phyloP scores from a whole-genome alignment of 176 grass and related monocot genomes.

The Phoenix roebelenii region DNA sequence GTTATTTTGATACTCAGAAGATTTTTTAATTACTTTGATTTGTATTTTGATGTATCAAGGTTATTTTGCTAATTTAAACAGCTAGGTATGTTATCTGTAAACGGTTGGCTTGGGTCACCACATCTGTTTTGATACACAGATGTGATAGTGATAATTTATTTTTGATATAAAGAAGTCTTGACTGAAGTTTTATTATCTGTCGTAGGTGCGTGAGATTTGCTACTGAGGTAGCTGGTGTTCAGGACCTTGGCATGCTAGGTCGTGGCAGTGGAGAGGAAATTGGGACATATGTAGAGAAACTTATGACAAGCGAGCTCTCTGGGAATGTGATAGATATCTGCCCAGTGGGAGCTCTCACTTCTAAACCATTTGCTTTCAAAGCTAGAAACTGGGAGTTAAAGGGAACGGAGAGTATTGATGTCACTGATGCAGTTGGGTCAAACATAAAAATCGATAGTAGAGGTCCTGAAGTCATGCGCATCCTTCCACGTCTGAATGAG shows the following conservation, averaged over 20 bases:
- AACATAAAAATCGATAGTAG: slow-evolving; percentile 95
- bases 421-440: slow-evolving; percentile 93
- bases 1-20: too few species aligned
- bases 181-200: slow-evolving; percentile 1
- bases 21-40: too few species aligned
- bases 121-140: too few species aligned
- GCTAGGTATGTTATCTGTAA: too few species aligned
- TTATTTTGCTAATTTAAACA: too few species aligned
- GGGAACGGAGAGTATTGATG: slow-evolving; percentile 85
- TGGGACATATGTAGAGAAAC: slow-evolving; percentile 92
- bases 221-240: slow-evolving; percentile 84
- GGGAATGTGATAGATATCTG: slow-evolving; percentile 99
- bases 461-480: slow-evolving; percentile 97
- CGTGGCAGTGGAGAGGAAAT: slow-evolving; percentile 99
- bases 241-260: slow-evolving; percentile 92
- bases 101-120: too few species aligned
- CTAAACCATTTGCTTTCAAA: slow-evolving; percentile 98
- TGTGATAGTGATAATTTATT: too few species aligned
- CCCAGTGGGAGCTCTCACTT: slow-evolving; percentile 94
- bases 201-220: slow-evolving; percentile 92
- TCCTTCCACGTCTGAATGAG: slow-evolving; percentile 92
- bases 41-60: too few species aligned
- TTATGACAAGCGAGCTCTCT: slow-evolving; percentile 96
- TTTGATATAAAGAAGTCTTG: background rate
- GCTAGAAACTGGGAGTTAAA: slow-evolving; percentile 98